phyloP scores from a whole-genome alignment of 768 basidiomycete species.

The Cytidiella melzeri region DNA sequence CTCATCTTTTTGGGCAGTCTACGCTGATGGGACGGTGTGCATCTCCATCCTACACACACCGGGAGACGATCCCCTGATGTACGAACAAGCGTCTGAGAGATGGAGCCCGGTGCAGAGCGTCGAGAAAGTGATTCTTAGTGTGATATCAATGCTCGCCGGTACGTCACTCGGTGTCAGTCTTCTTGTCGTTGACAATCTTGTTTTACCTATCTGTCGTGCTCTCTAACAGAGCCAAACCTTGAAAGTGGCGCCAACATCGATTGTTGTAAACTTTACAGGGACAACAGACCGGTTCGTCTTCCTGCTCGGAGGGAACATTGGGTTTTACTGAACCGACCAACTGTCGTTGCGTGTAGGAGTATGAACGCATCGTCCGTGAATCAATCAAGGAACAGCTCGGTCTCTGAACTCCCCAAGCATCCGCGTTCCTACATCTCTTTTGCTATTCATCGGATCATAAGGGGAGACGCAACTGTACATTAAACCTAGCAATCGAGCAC shows the following conservation, averaged over 20 bases:
- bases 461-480: no score
- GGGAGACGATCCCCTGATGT: slow-evolving; percentile 86
- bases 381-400: slow-evolving; percentile 86
- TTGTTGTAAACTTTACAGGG: slow-evolving; percentile 94
- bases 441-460: background rate
- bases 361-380: slow-evolving; percentile 78
- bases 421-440: no score
- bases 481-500: no score
- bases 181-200: no score
- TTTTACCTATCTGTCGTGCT: background rate
- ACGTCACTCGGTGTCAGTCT: slow-evolving; percentile 20
- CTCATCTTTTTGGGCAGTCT: slow-evolving; percentile 64
- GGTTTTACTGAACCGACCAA: background rate
- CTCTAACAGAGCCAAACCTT: slow-evolving; percentile 83
- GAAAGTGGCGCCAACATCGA: slow-evolving; percentile 97
- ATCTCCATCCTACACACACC: slow-evolving; percentile 97
- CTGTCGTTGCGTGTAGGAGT: slow-evolving; percentile 45
- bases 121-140: slow-evolving; percentile 93
- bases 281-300: slow-evolving; percentile 54
- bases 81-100: slow-evolving; percentile 91
- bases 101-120: slow-evolving; percentile 99
- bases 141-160: slow-evolving; percentile 97
- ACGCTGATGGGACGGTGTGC: slow-evolving; percentile 94
- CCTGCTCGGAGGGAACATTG: background rate
- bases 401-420: slow-evolving; percentile 35